Percentiles rank a stretch among this genome's conserved stretches.
Evolutionary conservation across 148 eudicot species (phyloP).

Genomic region (Camellia sinensis): DNA sequence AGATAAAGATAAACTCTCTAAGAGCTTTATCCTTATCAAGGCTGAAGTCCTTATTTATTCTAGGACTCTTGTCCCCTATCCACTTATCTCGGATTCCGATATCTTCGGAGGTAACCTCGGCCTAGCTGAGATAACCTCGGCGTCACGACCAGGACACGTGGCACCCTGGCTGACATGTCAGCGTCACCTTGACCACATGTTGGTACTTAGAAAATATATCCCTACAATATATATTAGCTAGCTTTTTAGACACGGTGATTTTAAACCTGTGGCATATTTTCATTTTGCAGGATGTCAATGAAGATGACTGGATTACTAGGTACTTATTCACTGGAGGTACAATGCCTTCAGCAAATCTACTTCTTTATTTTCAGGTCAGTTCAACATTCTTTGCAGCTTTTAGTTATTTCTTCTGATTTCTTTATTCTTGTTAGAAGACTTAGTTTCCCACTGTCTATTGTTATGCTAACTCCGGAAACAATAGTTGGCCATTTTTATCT

Average conservation of each 20-base stretch:
- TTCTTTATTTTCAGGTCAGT: constrained; percentile 88
- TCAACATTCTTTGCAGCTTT: background rate
- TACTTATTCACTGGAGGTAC: constrained; percentile 93
- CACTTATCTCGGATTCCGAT: too few relatives aligned
- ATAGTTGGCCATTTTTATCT: background rate
- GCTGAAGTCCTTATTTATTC: too few relatives aligned
- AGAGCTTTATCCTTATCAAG: too few relatives aligned
- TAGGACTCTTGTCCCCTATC: too few relatives aligned
- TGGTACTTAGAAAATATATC: too few relatives aligned
- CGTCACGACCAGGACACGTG: too few relatives aligned
- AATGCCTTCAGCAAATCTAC: constrained; percentile 93
- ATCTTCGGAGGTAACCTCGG: too few relatives aligned
- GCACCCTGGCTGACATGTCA: too few relatives aligned
- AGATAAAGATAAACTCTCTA: too few relatives aligned
- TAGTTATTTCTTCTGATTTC: background rate
- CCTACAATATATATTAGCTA: background rate
- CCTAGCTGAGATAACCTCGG: too few relatives aligned
- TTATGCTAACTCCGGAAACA: background rate
- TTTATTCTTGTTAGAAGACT: background rate
- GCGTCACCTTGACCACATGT: too few relatives aligned
- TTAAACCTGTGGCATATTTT: background rate
- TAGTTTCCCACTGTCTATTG: background rate
- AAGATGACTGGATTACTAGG: constrained; percentile 92
- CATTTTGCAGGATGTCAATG: constrained; percentile 61
- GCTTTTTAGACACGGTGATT: background rate